phyloP scores from a whole-genome alignment of 805 yeast genomes.

The Kluyveromyces aestuarii region DNA sequence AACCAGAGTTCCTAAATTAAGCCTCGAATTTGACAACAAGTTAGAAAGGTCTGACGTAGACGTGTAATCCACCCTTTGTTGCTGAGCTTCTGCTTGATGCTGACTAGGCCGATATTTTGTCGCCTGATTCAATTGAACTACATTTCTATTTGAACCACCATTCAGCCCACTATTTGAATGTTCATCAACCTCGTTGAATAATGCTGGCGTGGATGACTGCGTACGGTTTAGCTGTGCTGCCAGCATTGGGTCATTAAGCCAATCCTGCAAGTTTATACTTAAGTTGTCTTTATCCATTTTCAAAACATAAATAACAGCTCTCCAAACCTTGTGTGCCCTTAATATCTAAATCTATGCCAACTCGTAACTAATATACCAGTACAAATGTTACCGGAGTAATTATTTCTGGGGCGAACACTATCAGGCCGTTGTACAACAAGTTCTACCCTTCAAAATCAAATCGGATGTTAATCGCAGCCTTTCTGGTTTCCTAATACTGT shows the following conservation, averaged over 20 bases:
- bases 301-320: background rate
- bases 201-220: slow-evolving; percentile 1
- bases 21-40: background rate
- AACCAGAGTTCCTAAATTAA: slow-evolving; percentile 1
- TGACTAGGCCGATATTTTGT: background rate
- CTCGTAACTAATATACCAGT: background rate
- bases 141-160: background rate
- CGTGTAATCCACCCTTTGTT: background rate
- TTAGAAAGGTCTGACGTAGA: slow-evolving; percentile 1
- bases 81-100: background rate
- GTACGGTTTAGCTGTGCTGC: slow-evolving; percentile 1
- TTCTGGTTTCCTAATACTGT: background rate
- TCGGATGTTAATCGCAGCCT: background rate
- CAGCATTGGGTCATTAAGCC: slow-evolving; percentile 3
- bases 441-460: background rate
- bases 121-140: background rate
- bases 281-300: slow-evolving; percentile 2
- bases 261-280: slow-evolving; percentile 1
- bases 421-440: background rate
- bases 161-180: background rate
- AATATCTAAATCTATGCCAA: background rate
- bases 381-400: background rate
- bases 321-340: background rate
- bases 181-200: slow-evolving; percentile 1
- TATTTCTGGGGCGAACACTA: background rate